A percentile compares a stretch with the other conserved stretches of the same genome.
phyloP scores from a whole-genome alignment of 2,329 filamentous ascomycete species.

The Neophaeococcomyces mojaviensis region DNA sequence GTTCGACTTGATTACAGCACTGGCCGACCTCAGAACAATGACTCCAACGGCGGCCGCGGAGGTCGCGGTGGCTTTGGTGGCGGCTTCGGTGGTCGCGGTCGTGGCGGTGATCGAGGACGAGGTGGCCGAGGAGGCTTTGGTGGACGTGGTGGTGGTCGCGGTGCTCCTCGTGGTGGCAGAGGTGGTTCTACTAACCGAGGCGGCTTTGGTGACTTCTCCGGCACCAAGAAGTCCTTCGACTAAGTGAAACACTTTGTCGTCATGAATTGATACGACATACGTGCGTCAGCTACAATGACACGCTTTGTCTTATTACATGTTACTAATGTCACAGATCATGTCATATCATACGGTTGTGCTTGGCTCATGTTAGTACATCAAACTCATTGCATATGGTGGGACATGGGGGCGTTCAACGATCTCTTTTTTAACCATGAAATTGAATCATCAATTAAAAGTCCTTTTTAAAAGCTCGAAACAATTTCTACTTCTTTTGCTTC shows the following conservation, averaged over 20 bases:
- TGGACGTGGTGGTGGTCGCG: conserved; percentile 36
- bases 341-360: background rate
- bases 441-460: background rate
- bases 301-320: background rate
- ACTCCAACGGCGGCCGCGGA: conserved; percentile 27
- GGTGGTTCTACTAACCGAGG: conserved; percentile 42
- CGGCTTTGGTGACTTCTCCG: conserved; percentile 61
- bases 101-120: conserved; percentile 45
- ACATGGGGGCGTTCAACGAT: conserved; percentile 1
- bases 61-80: conserved; percentile 40
- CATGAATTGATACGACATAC: background rate
- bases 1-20: conserved; percentile 78
- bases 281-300: background rate
- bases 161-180: conserved; percentile 25
- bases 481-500: too few relatives aligned
- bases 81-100: conserved; percentile 40
- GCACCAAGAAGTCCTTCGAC: conserved; percentile 68
- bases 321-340: background rate
- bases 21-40: conserved; percentile 53
- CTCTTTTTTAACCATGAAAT: background rate
- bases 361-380: background rate
- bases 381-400: conserved; percentile 1
- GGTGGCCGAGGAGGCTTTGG: conserved; percentile 47
- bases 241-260: conserved; percentile 22
- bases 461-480: too few relatives aligned